These are phyloP conservation scores for Chalciporus sphaerocephalus DNA, from an alignment of 768 basidiomycete species.

Conservation along the genomic window DNA sequence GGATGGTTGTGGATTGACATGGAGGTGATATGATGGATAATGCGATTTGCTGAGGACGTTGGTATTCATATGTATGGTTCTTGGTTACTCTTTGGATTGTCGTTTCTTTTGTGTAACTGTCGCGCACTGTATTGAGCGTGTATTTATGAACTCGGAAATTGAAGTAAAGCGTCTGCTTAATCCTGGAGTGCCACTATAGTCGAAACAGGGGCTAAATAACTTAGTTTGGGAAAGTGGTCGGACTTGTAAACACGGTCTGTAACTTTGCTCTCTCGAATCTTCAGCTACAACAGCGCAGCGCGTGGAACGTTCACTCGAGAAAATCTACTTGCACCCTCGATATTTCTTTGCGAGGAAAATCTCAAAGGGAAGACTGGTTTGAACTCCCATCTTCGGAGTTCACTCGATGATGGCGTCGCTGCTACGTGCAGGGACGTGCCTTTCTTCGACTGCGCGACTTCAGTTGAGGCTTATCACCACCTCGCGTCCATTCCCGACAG, in stretches of 20 bases:
- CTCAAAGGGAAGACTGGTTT: too few species aligned
- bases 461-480: slow-evolving; percentile 7
- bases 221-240: too few species aligned
- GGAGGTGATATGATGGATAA: not conserved
- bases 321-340: too few species aligned
- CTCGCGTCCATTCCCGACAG: slow-evolving; percentile 5
- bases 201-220: too few species aligned
- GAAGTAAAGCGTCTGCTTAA: not conserved
- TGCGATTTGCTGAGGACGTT: not conserved
- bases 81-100: not conserved
- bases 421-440: slow-evolving; percentile 3
- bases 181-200: too few species aligned
- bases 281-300: too few species aligned
- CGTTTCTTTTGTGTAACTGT: not conserved
- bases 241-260: too few species aligned
- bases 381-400: too few species aligned
- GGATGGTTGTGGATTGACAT: slow-evolving; percentile 20
- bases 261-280: too few species aligned
- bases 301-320: too few species aligned
- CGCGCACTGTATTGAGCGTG: not conserved
- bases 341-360: too few species aligned
- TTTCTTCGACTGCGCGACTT: not conserved
- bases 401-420: slow-evolving; percentile 8
- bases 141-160: not conserved
- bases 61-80: not conserved